Evolutionary conservation across 202 grass and related monocot genomes (phyloP), one percentile per base, ranked within the genome.

Genomic region (Schoenoplectus triqueter): DNA sequence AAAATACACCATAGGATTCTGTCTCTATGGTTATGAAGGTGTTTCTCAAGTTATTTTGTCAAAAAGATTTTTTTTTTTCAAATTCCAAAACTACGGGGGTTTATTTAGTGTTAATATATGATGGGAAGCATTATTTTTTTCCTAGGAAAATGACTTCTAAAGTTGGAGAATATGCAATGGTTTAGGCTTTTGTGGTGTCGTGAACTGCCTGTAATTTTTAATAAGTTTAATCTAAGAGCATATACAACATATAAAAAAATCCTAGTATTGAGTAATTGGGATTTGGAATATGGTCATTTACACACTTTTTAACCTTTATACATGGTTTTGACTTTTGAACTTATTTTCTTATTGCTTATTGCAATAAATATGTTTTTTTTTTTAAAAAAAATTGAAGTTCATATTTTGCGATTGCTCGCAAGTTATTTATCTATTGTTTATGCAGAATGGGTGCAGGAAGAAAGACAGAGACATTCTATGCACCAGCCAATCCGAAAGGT

Each of bases 361-460:
- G 20, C 64, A 11, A 31, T 47, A 62, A 62, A 14, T 66, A 31
- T 31, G 31, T 66, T 66, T 31, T 39, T 22, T 39, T 22, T 31
- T 47, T 47, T 2, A 47, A 47, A 47, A 47, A 47, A 13, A 56
- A 11, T 1, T 1, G 54, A 13, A 56, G 10, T 56, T 56, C 21
- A 41, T 13, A 40, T 17, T 31, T 59, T n/a, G 52, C 42, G 51
- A 78, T 78, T 9, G 74, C 15, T 81, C 52, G 22, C 14, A 48
- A 64, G 46, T 14, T 69, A 83, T 17, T 44, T 54, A 50, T 83
- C 56, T 69, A 68, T 54, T 83, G 19, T 83, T 82, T 81, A 66
- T 48, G 40, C 75, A 95, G 88, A 87, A 95, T 95, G 93, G 69
- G 83, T 78, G 70, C 87, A 78, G 82, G 88, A 86, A 88, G 85